phyloP scores from a whole-genome alignment of 176 grass and related monocot species.

The Hyparrhenia diplandra region DNA sequence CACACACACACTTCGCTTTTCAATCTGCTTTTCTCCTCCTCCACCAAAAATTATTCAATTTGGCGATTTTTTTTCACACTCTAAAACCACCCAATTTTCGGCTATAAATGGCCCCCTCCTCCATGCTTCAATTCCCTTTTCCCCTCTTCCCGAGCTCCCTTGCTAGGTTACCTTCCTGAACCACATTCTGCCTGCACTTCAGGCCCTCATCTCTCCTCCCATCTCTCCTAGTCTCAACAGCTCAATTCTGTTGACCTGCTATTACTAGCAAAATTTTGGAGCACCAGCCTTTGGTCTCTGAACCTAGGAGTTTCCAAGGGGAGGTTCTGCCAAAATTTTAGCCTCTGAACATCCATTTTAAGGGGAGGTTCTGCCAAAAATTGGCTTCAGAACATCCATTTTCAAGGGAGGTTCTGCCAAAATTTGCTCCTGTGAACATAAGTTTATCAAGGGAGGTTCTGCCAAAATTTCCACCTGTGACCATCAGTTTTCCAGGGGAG shows the following conservation, averaged over 20 bases:
- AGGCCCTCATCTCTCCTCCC: not conserved
- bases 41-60: not conserved
- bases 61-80: constrained; percentile 3
- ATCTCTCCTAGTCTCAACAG: not conserved
- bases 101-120: constrained; percentile 73
- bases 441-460: not conserved
- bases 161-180: constrained; percentile 37
- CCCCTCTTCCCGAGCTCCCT: constrained; percentile 47
- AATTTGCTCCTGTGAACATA: not conserved
- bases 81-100: not conserved
- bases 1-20: not conserved
- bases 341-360: too few species aligned
- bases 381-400: not conserved
- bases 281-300: not conserved
- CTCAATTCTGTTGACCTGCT: not conserved
- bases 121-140: constrained; percentile 90
- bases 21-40: constrained; percentile 28
- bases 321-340: too few species aligned
- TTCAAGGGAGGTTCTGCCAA: not conserved
- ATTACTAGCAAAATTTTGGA: not conserved
- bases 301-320: not conserved
- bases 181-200: not conserved
- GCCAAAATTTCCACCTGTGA: not conserved
- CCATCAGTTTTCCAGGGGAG: not conserved
- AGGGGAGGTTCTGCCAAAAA: constrained; percentile 11